These are phyloP conservation scores for Allodekkera sacchari DNA, from an alignment of 805 yeast species.

Conservation along the genomic window DNA sequence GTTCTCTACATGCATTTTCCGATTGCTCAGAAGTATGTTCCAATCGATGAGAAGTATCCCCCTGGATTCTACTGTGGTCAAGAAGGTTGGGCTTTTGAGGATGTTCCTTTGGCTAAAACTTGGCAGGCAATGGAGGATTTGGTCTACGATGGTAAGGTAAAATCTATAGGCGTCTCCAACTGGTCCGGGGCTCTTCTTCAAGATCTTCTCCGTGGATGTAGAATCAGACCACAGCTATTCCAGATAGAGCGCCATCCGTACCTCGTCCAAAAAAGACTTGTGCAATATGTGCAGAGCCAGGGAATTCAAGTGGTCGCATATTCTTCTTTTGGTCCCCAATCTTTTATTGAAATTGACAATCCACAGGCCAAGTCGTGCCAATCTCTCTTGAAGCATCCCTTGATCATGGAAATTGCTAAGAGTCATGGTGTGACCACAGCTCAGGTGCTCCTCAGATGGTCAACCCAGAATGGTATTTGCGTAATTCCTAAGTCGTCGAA, in stretches of 20 bases:
- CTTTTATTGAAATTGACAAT: slow-evolving; percentile 59
- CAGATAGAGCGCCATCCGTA: slow-evolving; percentile 93
- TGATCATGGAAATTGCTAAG: slow-evolving; percentile 45
- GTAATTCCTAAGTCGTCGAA: slow-evolving; percentile 78
- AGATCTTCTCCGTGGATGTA: slow-evolving; percentile 63
- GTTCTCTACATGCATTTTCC: slow-evolving; percentile 88
- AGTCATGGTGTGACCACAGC: slow-evolving; percentile 51
- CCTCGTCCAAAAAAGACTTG: slow-evolving; percentile 61
- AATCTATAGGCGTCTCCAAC: slow-evolving; percentile 79
- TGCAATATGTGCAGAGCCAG: slow-evolving; percentile 48
- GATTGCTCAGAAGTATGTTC: slow-evolving; percentile 74
- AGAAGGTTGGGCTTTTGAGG: slow-evolving; percentile 41
- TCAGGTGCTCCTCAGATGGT: slow-evolving; percentile 75
- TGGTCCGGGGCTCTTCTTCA: slow-evolving; percentile 59
- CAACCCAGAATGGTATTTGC: slow-evolving; percentile 69
- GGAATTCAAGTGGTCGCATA: slow-evolving; percentile 68
- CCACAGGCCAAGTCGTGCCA: slow-evolving; percentile 44
- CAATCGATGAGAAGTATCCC: slow-evolving; percentile 72
- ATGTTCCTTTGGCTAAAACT: slow-evolving; percentile 66
- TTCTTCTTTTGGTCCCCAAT: slow-evolving; percentile 81
- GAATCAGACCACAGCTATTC: slow-evolving; percentile 67
- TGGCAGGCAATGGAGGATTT: slow-evolving; percentile 70
- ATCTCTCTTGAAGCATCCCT: slow-evolving; percentile 49
- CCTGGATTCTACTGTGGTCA: slow-evolving; percentile 64
- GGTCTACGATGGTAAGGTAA: slow-evolving; percentile 47